Evolutionary conservation across 257 asterid genomes (phyloP).

Genomic region (Nicotiana undulata): DNA sequence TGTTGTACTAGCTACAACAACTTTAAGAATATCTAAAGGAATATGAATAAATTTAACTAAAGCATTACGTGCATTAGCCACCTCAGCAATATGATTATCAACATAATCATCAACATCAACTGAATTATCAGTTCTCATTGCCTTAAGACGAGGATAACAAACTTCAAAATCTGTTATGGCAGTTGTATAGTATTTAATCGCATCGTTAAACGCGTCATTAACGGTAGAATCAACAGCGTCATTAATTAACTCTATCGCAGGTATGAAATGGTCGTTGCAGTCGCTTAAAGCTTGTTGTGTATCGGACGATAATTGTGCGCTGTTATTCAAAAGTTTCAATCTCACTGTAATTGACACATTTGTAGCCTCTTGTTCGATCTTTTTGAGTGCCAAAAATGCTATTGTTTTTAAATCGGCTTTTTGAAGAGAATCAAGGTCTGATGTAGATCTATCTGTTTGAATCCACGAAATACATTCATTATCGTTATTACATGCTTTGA

Average conservation of each 20-base stretch:
- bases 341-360: neutral
- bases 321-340: neutral
- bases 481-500: neutral
- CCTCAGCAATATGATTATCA: slow-evolving; percentile 2
- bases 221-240: neutral
- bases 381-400: neutral
- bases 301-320: neutral
- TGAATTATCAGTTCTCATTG: neutral
- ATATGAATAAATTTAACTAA: slow-evolving; percentile 8
- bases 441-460: neutral
- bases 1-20: neutral
- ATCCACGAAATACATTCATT: neutral
- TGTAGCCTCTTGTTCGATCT: neutral
- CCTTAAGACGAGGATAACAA: slow-evolving; percentile 4
- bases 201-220: neutral
- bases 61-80: slow-evolving; percentile 6
- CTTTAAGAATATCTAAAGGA: neutral
- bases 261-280: slow-evolving; percentile 1
- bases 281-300: neutral
- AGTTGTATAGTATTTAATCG: neutral
- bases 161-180: slow-evolving; percentile 6
- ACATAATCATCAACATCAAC: slow-evolving; percentile 6
- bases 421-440: neutral
- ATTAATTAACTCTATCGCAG: neutral
- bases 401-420: neutral